Evolutionary conservation across 1,284 basidiomycete genomes (phyloP).

Genomic region (Sporisorium scitamineum): DNA sequence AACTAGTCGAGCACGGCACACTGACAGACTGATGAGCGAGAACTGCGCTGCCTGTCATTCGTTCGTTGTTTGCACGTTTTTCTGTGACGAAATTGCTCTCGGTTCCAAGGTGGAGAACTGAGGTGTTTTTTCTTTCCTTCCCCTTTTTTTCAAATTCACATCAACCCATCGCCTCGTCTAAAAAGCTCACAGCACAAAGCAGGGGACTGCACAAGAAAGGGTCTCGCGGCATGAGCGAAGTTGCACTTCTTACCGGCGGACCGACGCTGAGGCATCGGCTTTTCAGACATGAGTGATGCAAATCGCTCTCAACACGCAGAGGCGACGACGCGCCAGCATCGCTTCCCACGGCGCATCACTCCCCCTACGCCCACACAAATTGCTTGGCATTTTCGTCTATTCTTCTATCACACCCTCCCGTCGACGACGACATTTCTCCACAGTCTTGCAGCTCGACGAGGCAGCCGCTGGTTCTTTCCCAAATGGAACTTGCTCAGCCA

Average conservation of each 20-base stretch:
- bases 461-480: no score
- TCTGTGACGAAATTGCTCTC: neutral
- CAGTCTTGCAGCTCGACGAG: no score
- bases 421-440: no score
- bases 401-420: no score
- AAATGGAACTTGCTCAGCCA: no score
- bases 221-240: neutral
- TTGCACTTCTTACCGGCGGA: neutral
- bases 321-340: neutral
- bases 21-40: slow-evolving; percentile 1
- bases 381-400: slow-evolving; percentile 4
- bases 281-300: no score
- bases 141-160: neutral
- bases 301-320: no score
- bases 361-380: slow-evolving; percentile 6
- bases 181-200: neutral
- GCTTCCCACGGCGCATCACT: neutral
- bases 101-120: neutral
- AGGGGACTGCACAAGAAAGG: neutral
- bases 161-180: neutral
- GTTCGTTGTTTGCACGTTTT: slow-evolving; percentile 3
- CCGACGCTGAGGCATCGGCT: neutral
- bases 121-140: neutral
- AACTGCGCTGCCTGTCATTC: neutral
- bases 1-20: neutral